Percentiles rank a stretch among this genome's conserved stretches.
phyloP scores from a whole-genome alignment of 805 yeast genomes.

The Saturnispora serradocipensis region DNA sequence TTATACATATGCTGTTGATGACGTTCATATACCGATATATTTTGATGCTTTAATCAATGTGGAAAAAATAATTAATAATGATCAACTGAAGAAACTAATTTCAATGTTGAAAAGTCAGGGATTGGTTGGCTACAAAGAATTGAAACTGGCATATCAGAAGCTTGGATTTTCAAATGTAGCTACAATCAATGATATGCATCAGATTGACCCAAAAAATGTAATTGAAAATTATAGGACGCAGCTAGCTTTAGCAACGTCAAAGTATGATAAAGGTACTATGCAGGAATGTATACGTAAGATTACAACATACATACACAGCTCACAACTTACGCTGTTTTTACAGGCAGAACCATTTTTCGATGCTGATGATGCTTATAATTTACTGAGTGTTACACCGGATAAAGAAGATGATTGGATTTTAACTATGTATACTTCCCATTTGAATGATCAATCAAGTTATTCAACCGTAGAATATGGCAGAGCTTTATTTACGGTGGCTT shows the following conservation, averaged over 20 bases:
- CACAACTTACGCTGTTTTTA: slow-evolving; percentile 27
- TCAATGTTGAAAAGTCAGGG: slow-evolving; percentile 44
- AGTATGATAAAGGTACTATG: slow-evolving; percentile 21
- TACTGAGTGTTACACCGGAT: slow-evolving; percentile 39
- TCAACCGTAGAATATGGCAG: slow-evolving; percentile 37
- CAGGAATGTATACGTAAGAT: slow-evolving; percentile 33
- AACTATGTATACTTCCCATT: slow-evolving; percentile 62
- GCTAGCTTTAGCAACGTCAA: slow-evolving; percentile 16
- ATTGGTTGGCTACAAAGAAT: slow-evolving; percentile 40
- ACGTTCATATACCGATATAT: slow-evolving; percentile 37
- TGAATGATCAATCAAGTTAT: slow-evolving; percentile 39
- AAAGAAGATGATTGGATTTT: slow-evolving; percentile 64
- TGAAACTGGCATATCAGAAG: slow-evolving; percentile 20
- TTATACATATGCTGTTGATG: slow-evolving; percentile 34
- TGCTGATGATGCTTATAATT: slow-evolving; percentile 39
- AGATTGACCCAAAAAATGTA: slow-evolving; percentile 22
- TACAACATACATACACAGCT: slow-evolving; percentile 32
- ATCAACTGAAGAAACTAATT: slow-evolving; percentile 31
- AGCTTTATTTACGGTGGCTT: slow-evolving; percentile 55
- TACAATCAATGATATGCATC: slow-evolving; percentile 14
- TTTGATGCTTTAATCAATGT: slow-evolving; percentile 47
- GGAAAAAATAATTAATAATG: slow-evolving; percentile 36
- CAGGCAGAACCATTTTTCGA: slow-evolving; percentile 41
- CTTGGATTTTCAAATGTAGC: slow-evolving; percentile 23
- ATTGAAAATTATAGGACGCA: slow-evolving; percentile 22